These are phyloP conservation scores for Peronospora belbahrii DNA, from an alignment of 352 stramenopile genomes.

Conservation along the genomic window DNA sequence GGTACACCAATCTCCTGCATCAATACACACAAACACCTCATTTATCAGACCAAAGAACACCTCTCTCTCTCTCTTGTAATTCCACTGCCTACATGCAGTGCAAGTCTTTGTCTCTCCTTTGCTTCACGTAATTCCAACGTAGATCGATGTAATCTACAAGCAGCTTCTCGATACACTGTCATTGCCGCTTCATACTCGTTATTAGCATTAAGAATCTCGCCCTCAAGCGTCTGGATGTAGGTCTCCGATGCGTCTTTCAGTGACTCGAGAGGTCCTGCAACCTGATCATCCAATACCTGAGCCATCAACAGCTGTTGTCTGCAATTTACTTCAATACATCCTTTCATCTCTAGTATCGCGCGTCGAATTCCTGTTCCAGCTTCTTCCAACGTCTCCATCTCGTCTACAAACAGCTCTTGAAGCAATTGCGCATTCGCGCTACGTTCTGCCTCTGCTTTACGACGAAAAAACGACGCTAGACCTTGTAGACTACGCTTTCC, in stretches of 20 bases:
- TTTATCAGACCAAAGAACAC: not conserved
- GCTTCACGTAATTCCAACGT: constrained; percentile 46
- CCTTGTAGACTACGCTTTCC: constrained; percentile 67
- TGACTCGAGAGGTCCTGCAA: constrained; percentile 66
- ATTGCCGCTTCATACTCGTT: constrained; percentile 52
- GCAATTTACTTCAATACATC: constrained; percentile 51
- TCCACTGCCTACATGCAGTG: constrained; percentile 43
- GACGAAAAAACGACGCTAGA: constrained; percentile 65
- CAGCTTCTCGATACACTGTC: constrained; percentile 33
- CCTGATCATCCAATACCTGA: constrained; percentile 75
- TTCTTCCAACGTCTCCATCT: constrained; percentile 66
- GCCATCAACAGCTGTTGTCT: constrained; percentile 67
- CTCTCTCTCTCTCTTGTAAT: not conserved
- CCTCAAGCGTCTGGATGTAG: constrained; percentile 74
- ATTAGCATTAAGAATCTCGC: constrained; percentile 72
- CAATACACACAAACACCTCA: not conserved
- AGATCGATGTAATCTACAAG: constrained; percentile 26
- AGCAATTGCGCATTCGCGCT: constrained; percentile 54
- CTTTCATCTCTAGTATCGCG: constrained; percentile 51
- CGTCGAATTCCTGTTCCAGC: constrained; percentile 50
- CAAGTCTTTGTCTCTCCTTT: constrained; percentile 47
- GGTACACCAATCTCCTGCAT: constrained; percentile 63
- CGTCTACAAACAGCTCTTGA: constrained; percentile 33
- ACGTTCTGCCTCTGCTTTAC: constrained; percentile 59
- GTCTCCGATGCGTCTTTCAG: constrained; percentile 65